Conservation (phyloP, 2,329 filamentous ascomycete genomes). For the Talaromyces rugulosus region DNA sequence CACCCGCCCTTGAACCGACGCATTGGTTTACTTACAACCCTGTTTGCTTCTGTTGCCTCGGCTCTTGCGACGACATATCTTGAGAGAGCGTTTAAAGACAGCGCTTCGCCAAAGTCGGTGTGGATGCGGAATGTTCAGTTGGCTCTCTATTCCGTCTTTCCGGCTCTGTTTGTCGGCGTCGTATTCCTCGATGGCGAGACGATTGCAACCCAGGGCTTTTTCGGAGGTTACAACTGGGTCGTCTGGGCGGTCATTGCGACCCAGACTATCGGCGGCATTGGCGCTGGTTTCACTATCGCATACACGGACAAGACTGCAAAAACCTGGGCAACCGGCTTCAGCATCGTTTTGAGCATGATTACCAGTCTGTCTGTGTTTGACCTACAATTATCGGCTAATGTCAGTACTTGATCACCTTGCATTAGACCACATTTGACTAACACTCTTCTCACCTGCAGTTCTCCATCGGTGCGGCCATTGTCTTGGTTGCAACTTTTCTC, state of each 20-base stretch:
- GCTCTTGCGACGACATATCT: constrained; percentile 69
- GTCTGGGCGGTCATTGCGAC: constrained; percentile 82
- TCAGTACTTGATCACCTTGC: constrained; percentile 46
- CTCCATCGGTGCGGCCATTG: constrained; percentile 70
- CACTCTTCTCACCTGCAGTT: constrained; percentile 55
- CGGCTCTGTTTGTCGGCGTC: constrained; percentile 80
- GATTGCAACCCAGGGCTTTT: constrained; percentile 82
- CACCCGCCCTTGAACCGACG: constrained; percentile 67
- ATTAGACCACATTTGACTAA: not conserved
- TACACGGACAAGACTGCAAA: constrained; percentile 88
- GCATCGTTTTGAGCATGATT: constrained; percentile 80
- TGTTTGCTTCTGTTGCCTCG: constrained; percentile 73
- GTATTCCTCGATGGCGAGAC: constrained; percentile 80
- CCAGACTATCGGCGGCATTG: constrained; percentile 77
- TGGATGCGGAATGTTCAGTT: constrained; percentile 96
- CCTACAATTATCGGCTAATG: constrained; percentile 66
- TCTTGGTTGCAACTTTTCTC: constrained; percentile 77
- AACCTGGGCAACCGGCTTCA: constrained; percentile 90
- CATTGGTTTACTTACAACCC: constrained; percentile 72
- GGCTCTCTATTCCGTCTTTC: constrained; percentile 89
- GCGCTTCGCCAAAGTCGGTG: constrained; percentile 68
- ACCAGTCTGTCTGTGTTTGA: constrained; percentile 84
- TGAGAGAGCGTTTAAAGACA: constrained; percentile 85
- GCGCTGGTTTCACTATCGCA: constrained; percentile 77
- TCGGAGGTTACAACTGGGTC: constrained; percentile 87